Evolutionary conservation across 2,329 filamentous ascomycete species (phyloP).

Genomic region (Trichoderma sp.): DNA sequence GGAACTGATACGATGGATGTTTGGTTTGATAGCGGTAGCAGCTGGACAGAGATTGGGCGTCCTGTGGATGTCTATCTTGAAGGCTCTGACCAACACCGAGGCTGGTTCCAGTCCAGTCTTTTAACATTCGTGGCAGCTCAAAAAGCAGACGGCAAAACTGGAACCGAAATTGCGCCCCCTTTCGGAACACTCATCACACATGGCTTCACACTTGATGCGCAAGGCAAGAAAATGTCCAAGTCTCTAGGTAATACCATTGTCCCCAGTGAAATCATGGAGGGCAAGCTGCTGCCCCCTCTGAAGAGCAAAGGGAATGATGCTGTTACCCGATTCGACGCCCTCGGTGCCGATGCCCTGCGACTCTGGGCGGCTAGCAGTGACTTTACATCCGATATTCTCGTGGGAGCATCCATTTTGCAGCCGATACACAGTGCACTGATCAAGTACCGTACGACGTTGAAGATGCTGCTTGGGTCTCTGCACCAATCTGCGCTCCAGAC

Average conservation of each 20-base stretch:
- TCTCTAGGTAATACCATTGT: conserved; percentile 86
- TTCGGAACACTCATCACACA: conserved; percentile 93
- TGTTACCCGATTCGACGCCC: conserved; percentile 58
- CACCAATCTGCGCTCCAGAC: conserved; percentile 53
- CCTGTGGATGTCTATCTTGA: conserved; percentile 88
- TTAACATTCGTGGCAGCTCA: conserved; percentile 78
- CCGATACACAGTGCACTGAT: conserved; percentile 74
- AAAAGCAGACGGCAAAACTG: conserved; percentile 35
- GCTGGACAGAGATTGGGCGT: conserved; percentile 67
- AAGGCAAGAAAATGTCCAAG: conserved; percentile 99
- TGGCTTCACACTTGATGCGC: conserved; percentile 85
- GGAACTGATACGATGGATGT: conserved; percentile 98
- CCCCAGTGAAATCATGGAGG: conserved; percentile 82
- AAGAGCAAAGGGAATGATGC: conserved; percentile 59
- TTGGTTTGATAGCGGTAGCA: conserved; percentile 98
- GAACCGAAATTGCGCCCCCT: conserved; percentile 53
- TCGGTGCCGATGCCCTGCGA: conserved; percentile 84
- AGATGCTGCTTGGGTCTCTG: conserved; percentile 82
- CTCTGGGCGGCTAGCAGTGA: conserved; percentile 92
- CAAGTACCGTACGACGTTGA: conserved; percentile 87
- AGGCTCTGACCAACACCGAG: conserved; percentile 92
- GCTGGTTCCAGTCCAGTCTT: conserved; percentile 97
- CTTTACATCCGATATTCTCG: conserved; percentile 83
- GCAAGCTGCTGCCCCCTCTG: conserved; percentile 70
- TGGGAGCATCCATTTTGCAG: conserved; percentile 76